phyloP scores from a whole-genome alignment of 1,139 yeast genomes.

The Zygoascus meyerae region DNA sequence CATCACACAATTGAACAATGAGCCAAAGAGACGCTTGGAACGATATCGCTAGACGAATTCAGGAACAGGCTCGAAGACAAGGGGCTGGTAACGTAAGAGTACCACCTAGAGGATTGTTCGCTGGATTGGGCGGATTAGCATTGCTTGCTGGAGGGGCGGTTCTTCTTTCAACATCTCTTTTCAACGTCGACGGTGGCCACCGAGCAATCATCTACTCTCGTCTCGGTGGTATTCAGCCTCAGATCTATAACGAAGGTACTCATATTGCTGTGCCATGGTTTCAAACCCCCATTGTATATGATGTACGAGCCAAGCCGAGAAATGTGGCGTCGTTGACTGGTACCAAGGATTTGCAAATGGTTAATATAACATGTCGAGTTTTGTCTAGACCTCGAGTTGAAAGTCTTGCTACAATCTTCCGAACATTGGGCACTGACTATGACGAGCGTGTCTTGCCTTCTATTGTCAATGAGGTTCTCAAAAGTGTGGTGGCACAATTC shows the following conservation, averaged over 20 bases:
- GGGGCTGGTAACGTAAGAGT: constrained; percentile 33
- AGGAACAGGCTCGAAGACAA: constrained; percentile 55
- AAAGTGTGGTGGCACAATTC: constrained; percentile 96
- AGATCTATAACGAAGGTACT: constrained; percentile 88
- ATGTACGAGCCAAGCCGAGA: constrained; percentile 95
- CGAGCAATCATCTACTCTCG: constrained; percentile 93
- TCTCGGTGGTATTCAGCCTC: constrained; percentile 77
- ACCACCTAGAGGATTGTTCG: constrained; percentile 40
- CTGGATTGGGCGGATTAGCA: constrained; percentile 75
- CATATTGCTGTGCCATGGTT: constrained; percentile 93
- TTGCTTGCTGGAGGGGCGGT: constrained; percentile 68
- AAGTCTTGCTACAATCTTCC: constrained; percentile 75
- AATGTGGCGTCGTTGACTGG: constrained; percentile 97
- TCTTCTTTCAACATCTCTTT: constrained; percentile 66
- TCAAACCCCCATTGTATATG: constrained; percentile 87
- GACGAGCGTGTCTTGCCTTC: constrained; percentile 97
- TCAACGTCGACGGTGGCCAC: constrained; percentile 99
- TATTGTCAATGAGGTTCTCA: constrained; percentile 92
- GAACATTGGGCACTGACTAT: constrained; percentile 89
- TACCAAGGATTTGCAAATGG: constrained; percentile 98
- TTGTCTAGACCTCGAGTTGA: constrained; percentile 79
- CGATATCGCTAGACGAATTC: constrained; percentile 55
- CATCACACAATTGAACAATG: constrained; percentile 14
- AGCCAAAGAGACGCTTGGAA: constrained; percentile 44
- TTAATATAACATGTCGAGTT: constrained; percentile 95